These are phyloP conservation scores for Arthrobotrys musiformis DNA, from an alignment of 2,329 filamentous ascomycete genomes.

Conservation along the genomic window DNA sequence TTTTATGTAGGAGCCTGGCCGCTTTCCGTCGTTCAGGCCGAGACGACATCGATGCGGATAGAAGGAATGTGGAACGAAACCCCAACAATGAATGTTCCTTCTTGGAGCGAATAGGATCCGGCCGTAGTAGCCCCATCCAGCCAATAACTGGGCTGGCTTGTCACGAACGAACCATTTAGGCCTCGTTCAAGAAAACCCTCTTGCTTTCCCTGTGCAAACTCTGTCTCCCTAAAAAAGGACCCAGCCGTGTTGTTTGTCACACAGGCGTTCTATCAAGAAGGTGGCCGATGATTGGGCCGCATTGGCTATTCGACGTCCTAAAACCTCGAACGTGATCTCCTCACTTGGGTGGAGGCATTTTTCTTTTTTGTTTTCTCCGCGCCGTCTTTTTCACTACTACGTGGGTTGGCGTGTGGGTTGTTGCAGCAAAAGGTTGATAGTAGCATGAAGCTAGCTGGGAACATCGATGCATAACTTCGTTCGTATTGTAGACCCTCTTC, in stretches of 20 bases:
- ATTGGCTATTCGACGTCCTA: constrained; percentile 2
- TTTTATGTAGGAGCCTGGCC: constrained; percentile 51
- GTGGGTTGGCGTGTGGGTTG: not conserved
- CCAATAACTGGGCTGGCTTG: constrained; percentile 22
- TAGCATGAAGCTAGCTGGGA: constrained; percentile 14
- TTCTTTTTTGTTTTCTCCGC: constrained; percentile 15
- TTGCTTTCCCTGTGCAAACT: constrained; percentile 23
- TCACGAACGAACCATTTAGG: constrained; percentile 1
- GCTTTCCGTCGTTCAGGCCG: constrained; percentile 43
- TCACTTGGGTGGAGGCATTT: constrained; percentile 51
- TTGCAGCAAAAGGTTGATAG: not conserved
- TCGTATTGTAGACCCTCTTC: constrained; percentile 14
- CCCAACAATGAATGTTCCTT: constrained; percentile 42
- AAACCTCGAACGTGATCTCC: constrained; percentile 55
- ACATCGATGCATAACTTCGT: constrained; percentile 36
- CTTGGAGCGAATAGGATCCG: constrained; percentile 41
- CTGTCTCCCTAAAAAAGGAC: not conserved
- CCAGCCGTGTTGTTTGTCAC: constrained; percentile 52
- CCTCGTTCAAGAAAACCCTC: constrained; percentile 30
- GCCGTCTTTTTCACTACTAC: no score
- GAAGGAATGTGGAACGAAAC: constrained; percentile 56
- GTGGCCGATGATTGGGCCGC: constrained; percentile 32
- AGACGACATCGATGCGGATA: constrained; percentile 45
- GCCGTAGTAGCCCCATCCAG: constrained; percentile 32
- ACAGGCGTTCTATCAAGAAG: constrained; percentile 38